Percentiles rank a stretch among this genome's conserved stretches.
phyloP scores from a whole-genome alignment of 768 basidiomycete genomes.

The Collybiopsis luxurians region DNA sequence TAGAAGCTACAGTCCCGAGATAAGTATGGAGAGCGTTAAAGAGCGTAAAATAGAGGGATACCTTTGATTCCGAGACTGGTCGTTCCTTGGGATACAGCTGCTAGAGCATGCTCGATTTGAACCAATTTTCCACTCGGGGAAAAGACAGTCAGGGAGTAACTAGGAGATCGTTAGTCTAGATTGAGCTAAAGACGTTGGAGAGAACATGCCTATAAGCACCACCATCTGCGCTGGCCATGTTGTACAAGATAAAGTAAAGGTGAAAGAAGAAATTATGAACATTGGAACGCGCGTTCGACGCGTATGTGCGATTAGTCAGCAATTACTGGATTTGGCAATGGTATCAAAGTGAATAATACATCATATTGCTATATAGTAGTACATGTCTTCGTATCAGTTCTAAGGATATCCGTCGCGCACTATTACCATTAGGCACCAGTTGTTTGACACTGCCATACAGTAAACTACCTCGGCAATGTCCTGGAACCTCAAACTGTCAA shows the following conservation, averaged over 20 bases:
- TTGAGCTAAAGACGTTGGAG: slow-evolving; percentile 1
- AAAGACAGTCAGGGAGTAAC: slow-evolving; percentile 99
- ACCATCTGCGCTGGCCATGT: slow-evolving; percentile 79
- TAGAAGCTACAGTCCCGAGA: slow-evolving; percentile 65
- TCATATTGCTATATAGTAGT: too few relatives aligned
- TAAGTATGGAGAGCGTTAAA: slow-evolving; percentile 1
- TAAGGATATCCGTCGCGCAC: too few relatives aligned
- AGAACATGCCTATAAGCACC: slow-evolving; percentile 65
- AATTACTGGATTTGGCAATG: too few relatives aligned
- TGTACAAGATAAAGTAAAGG: slow-evolving; percentile 1
- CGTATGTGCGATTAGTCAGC: not conserved
- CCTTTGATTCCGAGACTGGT: slow-evolving; percentile 99
- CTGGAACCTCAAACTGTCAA: too few relatives aligned
- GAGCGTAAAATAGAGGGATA: slow-evolving; percentile 28
- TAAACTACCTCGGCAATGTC: too few relatives aligned
- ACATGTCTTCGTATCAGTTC: too few relatives aligned
- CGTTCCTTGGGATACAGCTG: slow-evolving; percentile 92
- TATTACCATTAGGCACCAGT: too few relatives aligned
- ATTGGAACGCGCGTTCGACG: slow-evolving; percentile 3
- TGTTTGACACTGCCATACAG: too few relatives aligned
- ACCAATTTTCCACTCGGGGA: slow-evolving; percentile 98
- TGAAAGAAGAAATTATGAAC: not conserved
- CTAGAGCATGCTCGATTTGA: slow-evolving; percentile 99
- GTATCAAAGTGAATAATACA: too few relatives aligned
- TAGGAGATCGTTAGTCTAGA: slow-evolving; percentile 28